Evolutionary conservation across 305 asterid genomes (phyloP).

Genomic region (Solanum hybrid): DNA sequence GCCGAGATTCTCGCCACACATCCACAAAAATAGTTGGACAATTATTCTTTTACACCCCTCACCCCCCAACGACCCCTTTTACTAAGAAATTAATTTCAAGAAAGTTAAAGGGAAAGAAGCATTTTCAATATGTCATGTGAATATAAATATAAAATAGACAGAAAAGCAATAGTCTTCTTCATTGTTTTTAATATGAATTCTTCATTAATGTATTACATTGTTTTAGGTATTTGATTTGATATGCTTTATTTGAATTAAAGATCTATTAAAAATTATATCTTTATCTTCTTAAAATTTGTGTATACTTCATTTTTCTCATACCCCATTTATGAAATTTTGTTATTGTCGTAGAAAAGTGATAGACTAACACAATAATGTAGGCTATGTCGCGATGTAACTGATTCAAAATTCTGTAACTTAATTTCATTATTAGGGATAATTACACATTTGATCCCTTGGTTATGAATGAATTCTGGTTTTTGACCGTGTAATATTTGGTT

Average conservation of each 20-base stretch:
- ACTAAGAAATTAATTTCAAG: background rate
- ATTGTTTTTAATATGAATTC: background rate
- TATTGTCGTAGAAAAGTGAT: background rate
- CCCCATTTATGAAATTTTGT: background rate
- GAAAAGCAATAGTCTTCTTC: background rate
- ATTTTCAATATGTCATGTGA: background rate
- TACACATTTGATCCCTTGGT: too few species aligned
- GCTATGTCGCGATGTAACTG: background rate
- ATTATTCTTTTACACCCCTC: background rate
- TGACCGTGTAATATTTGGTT: too few species aligned
- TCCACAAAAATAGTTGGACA: background rate
- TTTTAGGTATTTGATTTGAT: background rate
- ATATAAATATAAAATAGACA: background rate
- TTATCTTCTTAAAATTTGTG: background rate
- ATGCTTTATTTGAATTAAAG: background rate
- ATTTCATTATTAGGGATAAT: too few species aligned
- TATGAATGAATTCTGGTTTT: too few species aligned
- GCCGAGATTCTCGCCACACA: background rate
- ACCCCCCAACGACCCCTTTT: background rate
- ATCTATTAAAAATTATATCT: background rate
- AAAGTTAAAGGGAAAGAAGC: background rate
- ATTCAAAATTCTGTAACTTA: background rate
- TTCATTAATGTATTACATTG: background rate
- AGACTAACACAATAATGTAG: background rate
- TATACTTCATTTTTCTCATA: background rate